These are phyloP conservation scores for Trypanosomatidae sp. DNA, from an alignment of 208 protist species.

Conservation along the genomic window DNA sequence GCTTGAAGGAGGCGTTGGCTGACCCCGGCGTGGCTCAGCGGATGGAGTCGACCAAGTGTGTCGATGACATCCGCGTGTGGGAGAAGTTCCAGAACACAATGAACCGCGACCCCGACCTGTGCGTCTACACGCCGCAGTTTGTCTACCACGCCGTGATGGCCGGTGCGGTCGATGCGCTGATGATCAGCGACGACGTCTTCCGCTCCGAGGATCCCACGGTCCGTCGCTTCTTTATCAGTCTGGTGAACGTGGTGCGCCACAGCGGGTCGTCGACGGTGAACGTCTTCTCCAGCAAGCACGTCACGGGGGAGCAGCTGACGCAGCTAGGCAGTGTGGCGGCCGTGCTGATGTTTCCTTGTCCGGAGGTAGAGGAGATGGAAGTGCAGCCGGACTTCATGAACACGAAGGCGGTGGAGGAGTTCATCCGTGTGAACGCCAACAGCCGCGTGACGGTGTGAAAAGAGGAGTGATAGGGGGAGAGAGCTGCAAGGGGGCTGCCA, in stretches of 20 bases:
- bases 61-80: conserved; percentile 91
- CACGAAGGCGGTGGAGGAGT: conserved; percentile 55
- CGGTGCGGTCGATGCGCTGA: conserved; percentile 84
- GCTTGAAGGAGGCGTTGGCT: conserved; percentile 89
- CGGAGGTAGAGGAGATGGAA: conserved; percentile 90
- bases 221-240: conserved; percentile 91
- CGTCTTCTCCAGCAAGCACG: conserved; percentile 95
- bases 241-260: conserved; percentile 88
- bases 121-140: conserved; percentile 93
- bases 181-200: conserved; percentile 95
- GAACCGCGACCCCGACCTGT: conserved; percentile 81
- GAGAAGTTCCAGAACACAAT: conserved; percentile 94
- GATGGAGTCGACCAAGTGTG: conserved; percentile 90
- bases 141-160: conserved; percentile 83
- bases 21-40: conserved; percentile 73
- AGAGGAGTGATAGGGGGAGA: no score
- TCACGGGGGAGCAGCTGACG: conserved; percentile 94
- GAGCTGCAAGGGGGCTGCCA: no score
- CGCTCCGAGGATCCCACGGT: conserved; percentile 79
- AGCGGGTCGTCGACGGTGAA: conserved; percentile 74
- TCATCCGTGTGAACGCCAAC: conserved; percentile 63
- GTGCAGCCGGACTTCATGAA: conserved; percentile 59
- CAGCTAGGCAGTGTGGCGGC: conserved; percentile 94
- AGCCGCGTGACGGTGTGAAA: conserved; percentile 33
- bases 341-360: conserved; percentile 91